These are phyloP conservation scores for Rutstroemia sp. DNA, from an alignment of 2,329 filamentous ascomycete species.

Conservation along the genomic window DNA sequence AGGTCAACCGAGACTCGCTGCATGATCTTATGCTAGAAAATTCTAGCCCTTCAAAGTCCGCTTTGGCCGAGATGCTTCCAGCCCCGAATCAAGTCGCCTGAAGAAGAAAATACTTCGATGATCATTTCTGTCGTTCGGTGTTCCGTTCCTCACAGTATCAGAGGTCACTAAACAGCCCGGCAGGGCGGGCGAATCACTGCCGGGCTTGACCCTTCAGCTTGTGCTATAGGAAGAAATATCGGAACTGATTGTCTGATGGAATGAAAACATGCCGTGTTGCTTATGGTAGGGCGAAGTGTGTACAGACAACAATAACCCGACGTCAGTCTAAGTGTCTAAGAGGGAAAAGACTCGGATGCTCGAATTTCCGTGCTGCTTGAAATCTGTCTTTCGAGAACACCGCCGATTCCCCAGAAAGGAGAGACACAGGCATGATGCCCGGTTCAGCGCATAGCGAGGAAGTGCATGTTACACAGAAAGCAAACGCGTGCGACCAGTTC, in stretches of 20 bases:
- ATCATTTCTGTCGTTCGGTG: neutral
- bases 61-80: constrained; percentile 1
- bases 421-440: neutral
- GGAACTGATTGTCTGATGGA: too few species aligned
- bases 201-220: neutral
- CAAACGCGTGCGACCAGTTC: neutral
- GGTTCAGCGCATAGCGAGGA: neutral
- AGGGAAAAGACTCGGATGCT: too few species aligned
- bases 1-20: neutral
- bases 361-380: too few species aligned
- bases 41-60: neutral
- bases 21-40: neutral
- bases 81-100: neutral
- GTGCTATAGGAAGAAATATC: neutral
- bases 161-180: constrained; percentile 1
- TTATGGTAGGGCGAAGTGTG: neutral
- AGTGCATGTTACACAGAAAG: neutral
- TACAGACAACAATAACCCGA: neutral
- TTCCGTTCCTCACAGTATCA: neutral
- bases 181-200: neutral
- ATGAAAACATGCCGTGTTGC: too few species aligned
- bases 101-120: constrained; percentile 2
- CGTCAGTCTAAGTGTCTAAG: too few species aligned
- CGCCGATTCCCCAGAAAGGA: neutral
- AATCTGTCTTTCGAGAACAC: too few species aligned